Evolutionary conservation across 805 yeast species (phyloP), one percentile per base, ranked within the genome.

Genomic region (Starmera pachycereana): DNA sequence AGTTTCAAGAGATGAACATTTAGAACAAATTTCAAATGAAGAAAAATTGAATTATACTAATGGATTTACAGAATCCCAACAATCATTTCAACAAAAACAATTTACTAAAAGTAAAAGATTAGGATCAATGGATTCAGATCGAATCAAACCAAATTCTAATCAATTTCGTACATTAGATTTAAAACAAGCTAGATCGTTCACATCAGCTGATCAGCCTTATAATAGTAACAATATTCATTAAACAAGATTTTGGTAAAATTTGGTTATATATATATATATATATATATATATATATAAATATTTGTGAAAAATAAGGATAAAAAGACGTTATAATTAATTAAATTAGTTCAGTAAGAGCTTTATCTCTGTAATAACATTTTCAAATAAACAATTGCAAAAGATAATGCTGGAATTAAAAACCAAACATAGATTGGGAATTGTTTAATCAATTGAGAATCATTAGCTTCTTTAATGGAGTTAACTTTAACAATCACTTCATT

Each of bases 401-500:
- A 18, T 6, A 18, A 9, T 9, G 18, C 13, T 6, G 35, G 35
- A 33, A 33, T 13, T 8, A 33, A 16, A 18, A 33, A 16, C 35
- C 35, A 33, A 18, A 33, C 13, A 19, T 33, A 33, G 11, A 33
- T 11, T 33, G 35, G 35, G 6, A 19, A 12, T 18, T n/a, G 3
- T 33, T 33, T 33, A 22, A 33, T 33, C 27, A 33, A 19, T 12
- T 22, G 10, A 8, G 12, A 10, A 33, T 33, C 35, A 11, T 33
- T 5, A 11, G n/a, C 13, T 33, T 8, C 11, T 16, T 33, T 33
- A 18, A 33, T 33, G 11, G 16, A 12, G 11, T 16, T 11, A 6
- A 19, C 38, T 27, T 36, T 45, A 10, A 41, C 41, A 13, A 59
- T 37, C 7, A 44, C 44, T 31, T 49, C 42, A n/a, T 48, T 56